Percentiles rank a stretch among this genome's conserved stretches.
Conservation (phyloP, 2,329 filamentous ascomycete genomes). For the Aspergillus floridensis region DNA sequence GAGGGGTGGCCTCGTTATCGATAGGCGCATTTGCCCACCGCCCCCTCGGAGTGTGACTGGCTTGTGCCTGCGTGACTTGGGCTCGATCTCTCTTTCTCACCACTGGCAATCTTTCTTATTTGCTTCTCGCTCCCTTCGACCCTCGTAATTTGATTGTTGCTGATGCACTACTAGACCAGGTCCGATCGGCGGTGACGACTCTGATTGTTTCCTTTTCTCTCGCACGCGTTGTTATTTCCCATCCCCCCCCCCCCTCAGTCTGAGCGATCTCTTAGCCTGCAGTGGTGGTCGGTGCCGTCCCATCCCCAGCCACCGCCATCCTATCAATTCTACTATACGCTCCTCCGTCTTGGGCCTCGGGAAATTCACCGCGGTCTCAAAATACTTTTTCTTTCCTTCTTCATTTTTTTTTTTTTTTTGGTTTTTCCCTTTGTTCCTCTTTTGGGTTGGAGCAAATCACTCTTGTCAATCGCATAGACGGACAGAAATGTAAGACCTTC, state of each 20-base stretch:
- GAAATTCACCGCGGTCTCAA: not conserved
- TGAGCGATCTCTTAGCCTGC: slow-evolving; percentile 13
- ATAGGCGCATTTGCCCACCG: slow-evolving; percentile 25
- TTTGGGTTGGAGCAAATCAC: not conserved
- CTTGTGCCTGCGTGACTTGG: slow-evolving; percentile 30
- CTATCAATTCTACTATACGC: not conserved
- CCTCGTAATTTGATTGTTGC: not conserved
- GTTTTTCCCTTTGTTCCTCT: not conserved
- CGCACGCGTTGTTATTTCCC: slow-evolving; percentile 9
- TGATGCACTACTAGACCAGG: slow-evolving; percentile 8
- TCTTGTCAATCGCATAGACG: not conserved
- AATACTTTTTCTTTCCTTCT: not conserved
- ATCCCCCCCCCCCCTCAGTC: slow-evolving; percentile 8
- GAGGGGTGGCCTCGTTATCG: slow-evolving; percentile 32
- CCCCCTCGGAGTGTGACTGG: slow-evolving; percentile 20
- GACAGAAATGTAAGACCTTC: not conserved
- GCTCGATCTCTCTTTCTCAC: slow-evolving; percentile 3
- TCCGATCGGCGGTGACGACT: slow-evolving; percentile 3
- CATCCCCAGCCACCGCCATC: slow-evolving; percentile 24
- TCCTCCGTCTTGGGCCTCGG: not conserved
- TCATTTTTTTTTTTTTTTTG: slow-evolving; percentile 1
- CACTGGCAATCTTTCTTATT: slow-evolving; percentile 1
- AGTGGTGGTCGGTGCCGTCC: slow-evolving; percentile 14
- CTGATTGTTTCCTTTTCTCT: not conserved
- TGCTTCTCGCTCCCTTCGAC: slow-evolving; percentile 1